Percentiles rank a stretch among this genome's conserved stretches.
Conservation (phyloP, 352 stramenopile species). For the Pythium pectinolyticum region DNA sequence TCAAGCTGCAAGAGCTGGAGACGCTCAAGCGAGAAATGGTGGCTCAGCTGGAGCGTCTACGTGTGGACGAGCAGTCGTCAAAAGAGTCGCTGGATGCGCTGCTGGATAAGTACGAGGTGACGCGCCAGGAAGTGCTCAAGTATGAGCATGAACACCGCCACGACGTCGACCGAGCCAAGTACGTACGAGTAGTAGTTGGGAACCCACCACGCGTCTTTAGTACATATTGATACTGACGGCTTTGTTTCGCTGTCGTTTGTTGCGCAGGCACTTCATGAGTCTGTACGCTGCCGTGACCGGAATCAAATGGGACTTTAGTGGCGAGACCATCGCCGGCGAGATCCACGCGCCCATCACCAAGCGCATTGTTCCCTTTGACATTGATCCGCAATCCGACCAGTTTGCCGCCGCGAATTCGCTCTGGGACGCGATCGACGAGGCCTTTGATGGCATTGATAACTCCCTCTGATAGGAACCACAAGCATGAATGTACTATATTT, state of each 20-base stretch:
- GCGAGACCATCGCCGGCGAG: constrained; percentile 50
- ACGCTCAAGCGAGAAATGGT: constrained; percentile 63
- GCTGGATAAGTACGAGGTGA: constrained; percentile 69
- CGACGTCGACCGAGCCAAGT: constrained; percentile 75
- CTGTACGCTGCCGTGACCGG: constrained; percentile 71
- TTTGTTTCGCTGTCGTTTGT: constrained; percentile 7
- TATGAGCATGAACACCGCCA: constrained; percentile 64
- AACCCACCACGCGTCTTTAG: too few relatives aligned
- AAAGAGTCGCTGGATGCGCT: constrained; percentile 62
- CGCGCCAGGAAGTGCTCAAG: constrained; percentile 55
- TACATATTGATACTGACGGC: neutral
- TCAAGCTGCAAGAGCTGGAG: constrained; percentile 65
- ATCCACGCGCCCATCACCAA: constrained; percentile 66
- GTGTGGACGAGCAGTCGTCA: constrained; percentile 65
- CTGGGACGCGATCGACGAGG: constrained; percentile 70
- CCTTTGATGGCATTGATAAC: constrained; percentile 58
- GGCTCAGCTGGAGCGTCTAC: constrained; percentile 64
- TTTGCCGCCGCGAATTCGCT: constrained; percentile 64
- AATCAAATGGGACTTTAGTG: constrained; percentile 81
- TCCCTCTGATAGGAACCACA: constrained; percentile 31
- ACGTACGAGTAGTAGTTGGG: too few relatives aligned
- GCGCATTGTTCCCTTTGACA: constrained; percentile 55
- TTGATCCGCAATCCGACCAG: constrained; percentile 46
- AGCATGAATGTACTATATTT: constrained; percentile 4
- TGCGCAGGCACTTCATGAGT: constrained; percentile 68